Percentiles rank a stretch among this genome's conserved stretches.
These are phyloP conservation scores for Cyclocybe cylindracea DNA, from an alignment of 768 basidiomycete species.

Conservation along the genomic window DNA sequence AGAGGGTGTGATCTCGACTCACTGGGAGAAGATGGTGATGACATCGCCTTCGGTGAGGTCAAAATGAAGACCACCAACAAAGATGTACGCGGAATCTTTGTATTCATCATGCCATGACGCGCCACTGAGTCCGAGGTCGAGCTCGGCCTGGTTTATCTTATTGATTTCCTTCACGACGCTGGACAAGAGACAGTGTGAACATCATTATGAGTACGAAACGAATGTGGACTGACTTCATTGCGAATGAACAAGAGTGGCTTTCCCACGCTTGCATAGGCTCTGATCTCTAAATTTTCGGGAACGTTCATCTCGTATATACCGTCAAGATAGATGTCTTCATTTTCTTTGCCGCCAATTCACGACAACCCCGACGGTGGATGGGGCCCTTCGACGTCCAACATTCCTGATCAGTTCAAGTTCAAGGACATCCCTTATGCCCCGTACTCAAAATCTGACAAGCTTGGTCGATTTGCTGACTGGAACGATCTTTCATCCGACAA, in stretches of 20 bases:
- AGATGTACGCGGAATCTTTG: constrained; percentile 96
- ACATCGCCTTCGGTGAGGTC: constrained; percentile 98
- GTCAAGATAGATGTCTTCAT: constrained; percentile 62
- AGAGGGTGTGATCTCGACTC: constrained; percentile 28
- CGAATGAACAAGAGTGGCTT: constrained; percentile 22
- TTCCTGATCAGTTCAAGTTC: constrained; percentile 94
- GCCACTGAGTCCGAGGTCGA: constrained; percentile 70
- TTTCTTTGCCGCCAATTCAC: constrained; percentile 83
- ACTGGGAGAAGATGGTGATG: constrained; percentile 98
- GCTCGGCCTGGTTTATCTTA: constrained; percentile 88
- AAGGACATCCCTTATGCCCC: constrained; percentile 99
- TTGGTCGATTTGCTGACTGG: constrained; percentile 98
- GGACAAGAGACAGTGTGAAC: constrained; percentile 15
- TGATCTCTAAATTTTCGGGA: constrained; percentile 28
- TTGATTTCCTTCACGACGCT: constrained; percentile 94
- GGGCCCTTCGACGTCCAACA: constrained; percentile 81
- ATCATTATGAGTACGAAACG: constrained; percentile 2
- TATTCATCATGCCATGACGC: constrained; percentile 97
- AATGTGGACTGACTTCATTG: constrained; percentile 68
- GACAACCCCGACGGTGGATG: constrained; percentile 94
- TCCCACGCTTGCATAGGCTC: constrained; percentile 35
- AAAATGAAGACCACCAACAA: constrained; percentile 83
- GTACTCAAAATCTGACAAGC: constrained; percentile 98
- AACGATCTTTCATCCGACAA: constrained; percentile 73
- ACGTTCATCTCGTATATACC: constrained; percentile 7